These are phyloP conservation scores for Pythium pectinolyticum DNA, from an alignment of 352 stramenopile species.

Conservation along the genomic window DNA sequence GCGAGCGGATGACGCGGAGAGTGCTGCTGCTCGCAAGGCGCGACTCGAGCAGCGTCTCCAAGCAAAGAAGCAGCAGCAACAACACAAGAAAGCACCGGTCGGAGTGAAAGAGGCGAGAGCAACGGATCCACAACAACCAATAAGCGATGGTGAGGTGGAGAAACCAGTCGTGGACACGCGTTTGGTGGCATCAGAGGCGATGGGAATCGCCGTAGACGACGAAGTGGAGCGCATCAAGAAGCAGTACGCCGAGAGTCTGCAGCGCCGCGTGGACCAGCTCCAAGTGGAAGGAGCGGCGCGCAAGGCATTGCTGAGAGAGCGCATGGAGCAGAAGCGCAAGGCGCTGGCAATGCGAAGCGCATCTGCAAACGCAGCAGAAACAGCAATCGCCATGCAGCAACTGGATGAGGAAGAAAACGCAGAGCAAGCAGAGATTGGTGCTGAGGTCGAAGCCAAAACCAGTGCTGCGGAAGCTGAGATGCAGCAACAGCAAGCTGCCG, in stretches of 20 bases:
- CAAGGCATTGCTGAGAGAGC: slow-evolving; percentile 8
- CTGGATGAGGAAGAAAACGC: slow-evolving; percentile 1
- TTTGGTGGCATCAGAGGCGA: neutral
- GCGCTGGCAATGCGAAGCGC: slow-evolving; percentile 5
- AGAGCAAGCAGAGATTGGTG: slow-evolving; percentile 3
- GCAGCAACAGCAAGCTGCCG: slow-evolving; percentile 1
- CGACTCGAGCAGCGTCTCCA: slow-evolving; percentile 3
- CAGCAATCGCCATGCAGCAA: neutral
- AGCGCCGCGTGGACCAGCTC: slow-evolving; percentile 4
- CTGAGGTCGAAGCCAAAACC: neutral
- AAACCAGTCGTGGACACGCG: neutral
- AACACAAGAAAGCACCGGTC: slow-evolving; percentile 26
- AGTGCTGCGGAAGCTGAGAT: neutral
- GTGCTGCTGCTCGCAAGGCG: neutral
- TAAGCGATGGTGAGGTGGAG: too few species aligned
- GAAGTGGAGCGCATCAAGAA: slow-evolving; percentile 16
- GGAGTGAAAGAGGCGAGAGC: slow-evolving; percentile 32
- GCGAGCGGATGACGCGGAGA: neutral
- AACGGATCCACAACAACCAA: too few species aligned
- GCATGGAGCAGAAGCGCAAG: slow-evolving; percentile 17
- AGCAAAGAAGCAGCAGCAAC: slow-evolving; percentile 16
- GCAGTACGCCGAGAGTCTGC: slow-evolving; percentile 16
- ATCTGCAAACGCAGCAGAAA: neutral
- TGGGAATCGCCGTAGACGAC: slow-evolving; percentile 11
- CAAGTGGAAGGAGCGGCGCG: neutral